Evolutionary conservation across 257 asterid species (phyloP), one percentile per base, ranked within the genome.

Genomic region (Mitragyna speciosa): DNA sequence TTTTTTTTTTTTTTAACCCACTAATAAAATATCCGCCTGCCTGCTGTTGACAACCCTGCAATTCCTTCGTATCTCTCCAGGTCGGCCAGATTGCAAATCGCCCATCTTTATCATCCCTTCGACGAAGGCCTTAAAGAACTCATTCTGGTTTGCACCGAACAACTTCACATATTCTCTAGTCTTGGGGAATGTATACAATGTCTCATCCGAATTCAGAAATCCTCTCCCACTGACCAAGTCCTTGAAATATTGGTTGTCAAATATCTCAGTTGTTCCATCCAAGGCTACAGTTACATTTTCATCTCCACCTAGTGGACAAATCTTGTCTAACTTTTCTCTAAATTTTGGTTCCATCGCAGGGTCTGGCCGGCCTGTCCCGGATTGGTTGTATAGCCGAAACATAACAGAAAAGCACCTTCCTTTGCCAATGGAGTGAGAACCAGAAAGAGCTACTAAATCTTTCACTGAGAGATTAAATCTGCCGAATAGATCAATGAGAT

Each of bases 361-460:
- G 91, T 95, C 99, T 0, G 98, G 93, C 15, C 26, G 81, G 39
- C 99, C 98, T 0, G 96, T 76, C 16, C 98, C 99, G 0, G 98
- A 92, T 69, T 96, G 99, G 78, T 96, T 96, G 87, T 96, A 96
- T 65, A 94, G 97, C 78, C 99, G 81, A 87, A 90, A 90, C 79
- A 90, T 89, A 3, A 96, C 82, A 2, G 99, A 96, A 83, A 94
- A 96, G 76, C 98, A 96, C 72, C 98, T 82, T 2, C 83, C 98
- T 80, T 96, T 83, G 76, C 98, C 98, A 59, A 92, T 89, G 85
- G 99, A 94, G 78, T 94, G 99, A 58, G 99, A 91, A 6, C 99
- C 97, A 1, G 99, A 96, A 65, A 96, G 98, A 66, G 97, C 97
- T 16, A 96, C 99, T 71, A 96, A 76, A 76, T 96, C 95, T 84